phyloP scores from a whole-genome alignment of 2,329 filamentous ascomycete species.

The Fusarium fracticaudum region DNA sequence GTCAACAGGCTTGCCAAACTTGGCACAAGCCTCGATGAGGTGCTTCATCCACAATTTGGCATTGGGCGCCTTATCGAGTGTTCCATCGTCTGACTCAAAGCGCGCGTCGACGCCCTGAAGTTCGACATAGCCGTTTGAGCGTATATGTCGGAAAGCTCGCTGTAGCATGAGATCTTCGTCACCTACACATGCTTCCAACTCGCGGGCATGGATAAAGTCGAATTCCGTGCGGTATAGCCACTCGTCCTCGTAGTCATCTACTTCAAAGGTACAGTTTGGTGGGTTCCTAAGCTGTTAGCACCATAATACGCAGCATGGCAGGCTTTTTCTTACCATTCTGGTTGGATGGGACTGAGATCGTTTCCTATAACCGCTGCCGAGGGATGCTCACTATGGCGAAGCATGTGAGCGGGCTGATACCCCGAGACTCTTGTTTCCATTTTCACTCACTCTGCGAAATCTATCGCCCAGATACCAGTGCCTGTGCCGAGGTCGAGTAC shows the following conservation, averaged over 20 bases:
- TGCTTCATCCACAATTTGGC: conserved; percentile 5
- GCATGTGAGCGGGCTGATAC: neutral
- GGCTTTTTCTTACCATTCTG: neutral
- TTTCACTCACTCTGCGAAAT: conserved; percentile 23
- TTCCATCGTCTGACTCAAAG: conserved; percentile 14
- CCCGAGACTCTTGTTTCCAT: neutral
- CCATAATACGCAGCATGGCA: accelerated
- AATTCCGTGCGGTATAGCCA: conserved; percentile 13
- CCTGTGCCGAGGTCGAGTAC: conserved; percentile 31
- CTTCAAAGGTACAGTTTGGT: conserved; percentile 22
- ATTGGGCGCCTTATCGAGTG: neutral
- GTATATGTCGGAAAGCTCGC: neutral
- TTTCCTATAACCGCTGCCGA: conserved; percentile 20
- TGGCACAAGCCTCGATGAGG: conserved; percentile 1
- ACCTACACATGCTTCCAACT: conserved; percentile 10
- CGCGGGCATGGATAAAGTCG: conserved; percentile 20
- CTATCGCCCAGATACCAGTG: conserved; percentile 26
- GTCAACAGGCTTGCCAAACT: conserved; percentile 21
- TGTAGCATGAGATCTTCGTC: neutral
- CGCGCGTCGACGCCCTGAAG: neutral
- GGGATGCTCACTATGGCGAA: conserved; percentile 7
- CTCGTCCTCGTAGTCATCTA: conserved; percentile 21
- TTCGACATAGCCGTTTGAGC: conserved; percentile 8
- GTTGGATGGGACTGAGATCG: conserved; percentile 27
- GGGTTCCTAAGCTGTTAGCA: neutral